Base-by-base conservation (phyloP, 129 eudicot species). In the Mikania micrantha region DNA sequence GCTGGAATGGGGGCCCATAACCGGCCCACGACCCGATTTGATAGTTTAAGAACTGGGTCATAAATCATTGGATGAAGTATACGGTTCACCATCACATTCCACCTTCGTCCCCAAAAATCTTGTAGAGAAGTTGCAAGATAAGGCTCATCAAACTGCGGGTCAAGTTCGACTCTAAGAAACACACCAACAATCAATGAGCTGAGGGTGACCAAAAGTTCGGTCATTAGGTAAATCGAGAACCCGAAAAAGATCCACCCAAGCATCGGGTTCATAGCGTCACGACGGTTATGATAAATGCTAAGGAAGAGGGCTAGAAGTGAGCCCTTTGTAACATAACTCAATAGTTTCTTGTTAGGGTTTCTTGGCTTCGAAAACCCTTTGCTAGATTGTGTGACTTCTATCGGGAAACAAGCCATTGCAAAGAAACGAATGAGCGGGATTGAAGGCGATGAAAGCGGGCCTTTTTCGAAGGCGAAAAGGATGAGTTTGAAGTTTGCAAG, bases 41-140 rank as follows among this genome's bases (percentile, higher is more conserved):
- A 66, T 11, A 80, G 8, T 8, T 4, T 42, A 44, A 20, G 77
- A 10, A 75, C 42, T 0, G 98, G 98, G 0, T 49, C 53, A 65
- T 85, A 88, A 19, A 88, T 85, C 2, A 90, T 82, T 0, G 95
- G 95, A 7, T 85, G 75, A 2, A 88, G 73, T 31, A 83, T 70
- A 10, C 85, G 80, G 2, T 84, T 77, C 4, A 83, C 96, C 91
- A 84, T 84, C 4, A 88, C 76, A 74, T 93, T 93, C 98, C 98
- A 93, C 50, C 96, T 82, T 29, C 83, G 60, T 0, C 98, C 92
- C 98, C 98, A 93, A 38, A 93, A 93, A 21, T 93, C 90, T 57
- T 93, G 98, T 0, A 93, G 79, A 0, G 96, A 88, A 8, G 96
- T 82, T 10, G 95, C 73, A 2, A 93, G 79, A 58, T 75, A 82